These are phyloP conservation scores for Oryza coarctata DNA, from an alignment of 176 grass and related monocot species.

Conservation along the genomic window DNA sequence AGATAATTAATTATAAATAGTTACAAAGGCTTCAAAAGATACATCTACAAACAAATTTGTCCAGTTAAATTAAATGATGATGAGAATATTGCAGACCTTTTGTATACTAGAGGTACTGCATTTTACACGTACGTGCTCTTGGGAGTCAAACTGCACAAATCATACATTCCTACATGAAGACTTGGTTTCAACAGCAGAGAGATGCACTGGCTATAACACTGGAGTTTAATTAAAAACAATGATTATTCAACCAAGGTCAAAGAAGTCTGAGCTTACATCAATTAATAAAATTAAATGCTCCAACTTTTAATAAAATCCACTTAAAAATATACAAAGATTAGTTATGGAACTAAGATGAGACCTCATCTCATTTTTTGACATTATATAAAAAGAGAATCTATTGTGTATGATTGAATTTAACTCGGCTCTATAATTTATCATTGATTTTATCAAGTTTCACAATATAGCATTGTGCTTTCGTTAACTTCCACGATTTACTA, in stretches of 20 bases:
- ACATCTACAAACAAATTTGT: conserved; percentile 12
- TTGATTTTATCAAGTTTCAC: too few relatives aligned
- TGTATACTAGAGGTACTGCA: not conserved
- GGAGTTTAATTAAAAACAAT: not conserved
- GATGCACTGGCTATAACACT: not conserved
- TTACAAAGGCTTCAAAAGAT: conserved; percentile 38
- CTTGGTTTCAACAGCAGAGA: not conserved
- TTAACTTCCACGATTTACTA: too few relatives aligned
- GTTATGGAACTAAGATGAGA: too few relatives aligned
- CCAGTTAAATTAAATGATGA: conserved; percentile 29
- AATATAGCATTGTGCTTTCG: too few relatives aligned
- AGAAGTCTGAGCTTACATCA: not conserved
- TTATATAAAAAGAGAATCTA: too few relatives aligned
- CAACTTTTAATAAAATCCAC: not conserved
- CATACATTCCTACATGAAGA: not conserved
- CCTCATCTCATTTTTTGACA: too few relatives aligned
- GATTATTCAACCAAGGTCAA: not conserved
- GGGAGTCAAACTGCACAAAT: not conserved
- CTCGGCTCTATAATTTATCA: too few relatives aligned
- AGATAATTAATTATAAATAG: conserved; percentile 35
- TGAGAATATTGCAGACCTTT: not conserved
- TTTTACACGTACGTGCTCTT: not conserved
- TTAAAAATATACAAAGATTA: too few relatives aligned
- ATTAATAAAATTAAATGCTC: not conserved
- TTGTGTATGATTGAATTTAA: too few relatives aligned